Base-by-base conservation (phyloP, 2,329 filamentous ascomycete genomes). In the Xylaria multiplex region DNA sequence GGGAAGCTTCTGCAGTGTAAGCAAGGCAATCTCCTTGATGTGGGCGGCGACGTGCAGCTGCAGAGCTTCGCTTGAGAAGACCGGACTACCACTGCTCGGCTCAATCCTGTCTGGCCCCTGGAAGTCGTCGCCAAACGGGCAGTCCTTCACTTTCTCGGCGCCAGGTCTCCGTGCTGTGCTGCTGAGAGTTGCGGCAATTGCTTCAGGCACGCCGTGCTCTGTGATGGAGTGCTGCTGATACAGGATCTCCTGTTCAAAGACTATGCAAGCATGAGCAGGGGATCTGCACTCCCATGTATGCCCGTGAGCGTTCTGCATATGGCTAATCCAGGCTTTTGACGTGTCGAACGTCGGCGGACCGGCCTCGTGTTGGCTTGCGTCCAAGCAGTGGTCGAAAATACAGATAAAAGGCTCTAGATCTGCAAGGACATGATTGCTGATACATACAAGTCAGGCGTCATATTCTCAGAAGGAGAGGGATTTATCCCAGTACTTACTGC, bases 81-180 rank as follows among this genome's bases (percentile, higher is more conserved):
- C 19, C 19, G 19, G 19, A 19, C 19, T 19, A 19, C 19, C 46
- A 14, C n/a, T 4, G 24, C 46, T 59, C 3, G 58, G 16, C 0
- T 54, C 53, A 14, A 40, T 13, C n/a, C 42, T 54, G 3, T 48
- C 59, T 19, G 35, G 37, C 13, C 13, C 7, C 27, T 40, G 19
- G 19, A 66, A 66, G n/a, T 62, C 59, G 11, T 66, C 59, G 46
- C 64, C 64, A 66, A 66, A 66, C 1, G 64, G 64, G n/a, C 64
- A 66, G 0, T 66, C 46, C 1, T 24, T 14, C 3, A 66, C 19
- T 46, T 43, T 66, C 0, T 66, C 59, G 14, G 42, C 13, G 7
- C 30, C 40, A 32, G 64, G 45, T 35, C 53, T 66, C 46, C 64
- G 64, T 16, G 53, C 53, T 32, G 30, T 30, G 3, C 53, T 22